phyloP scores from a whole-genome alignment of 176 grass and related monocot species.

The Avena eriantha region DNA sequence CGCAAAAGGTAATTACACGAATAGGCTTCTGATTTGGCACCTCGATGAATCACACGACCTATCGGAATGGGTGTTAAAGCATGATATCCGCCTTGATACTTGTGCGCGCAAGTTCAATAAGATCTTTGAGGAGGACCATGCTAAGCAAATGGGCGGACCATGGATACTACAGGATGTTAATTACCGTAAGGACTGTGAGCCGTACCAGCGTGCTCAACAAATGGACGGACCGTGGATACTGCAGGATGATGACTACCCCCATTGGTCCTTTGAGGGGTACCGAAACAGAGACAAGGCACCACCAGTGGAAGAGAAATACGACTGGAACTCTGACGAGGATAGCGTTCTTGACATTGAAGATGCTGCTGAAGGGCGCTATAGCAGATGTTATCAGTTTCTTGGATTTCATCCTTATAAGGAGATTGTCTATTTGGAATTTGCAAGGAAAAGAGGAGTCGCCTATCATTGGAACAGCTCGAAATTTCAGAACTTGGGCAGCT shows the following conservation, averaged over 20 bases:
- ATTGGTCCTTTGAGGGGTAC: too few species aligned
- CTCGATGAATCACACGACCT: not conserved
- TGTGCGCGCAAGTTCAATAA: not conserved
- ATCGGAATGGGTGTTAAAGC: not conserved
- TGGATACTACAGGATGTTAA: slow-evolving; percentile 12
- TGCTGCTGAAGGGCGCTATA: too few species aligned
- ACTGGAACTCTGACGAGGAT: slow-evolving; percentile 37
- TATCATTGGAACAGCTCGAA: slow-evolving; percentile 2
- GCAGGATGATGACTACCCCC: not conserved
- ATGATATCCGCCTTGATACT: not conserved
- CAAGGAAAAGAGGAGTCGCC: not conserved
- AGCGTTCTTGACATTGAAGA: not conserved
- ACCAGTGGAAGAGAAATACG: not conserved
- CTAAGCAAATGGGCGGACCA: not conserved
- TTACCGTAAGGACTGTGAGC: not conserved
- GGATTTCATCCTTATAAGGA: slow-evolving; percentile 34
- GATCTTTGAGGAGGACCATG: not conserved
- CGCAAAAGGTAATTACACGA: not conserved
- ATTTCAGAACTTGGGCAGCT: not conserved
- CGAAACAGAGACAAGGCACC: not conserved
- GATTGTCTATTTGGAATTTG: not conserved
- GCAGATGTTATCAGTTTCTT: not conserved
- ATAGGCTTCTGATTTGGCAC: not conserved
- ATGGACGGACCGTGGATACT: not conserved
- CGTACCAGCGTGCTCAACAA: too few species aligned